Base-by-base conservation (phyloP, 805 yeast species). In the Candida palmyrensis region DNA sequence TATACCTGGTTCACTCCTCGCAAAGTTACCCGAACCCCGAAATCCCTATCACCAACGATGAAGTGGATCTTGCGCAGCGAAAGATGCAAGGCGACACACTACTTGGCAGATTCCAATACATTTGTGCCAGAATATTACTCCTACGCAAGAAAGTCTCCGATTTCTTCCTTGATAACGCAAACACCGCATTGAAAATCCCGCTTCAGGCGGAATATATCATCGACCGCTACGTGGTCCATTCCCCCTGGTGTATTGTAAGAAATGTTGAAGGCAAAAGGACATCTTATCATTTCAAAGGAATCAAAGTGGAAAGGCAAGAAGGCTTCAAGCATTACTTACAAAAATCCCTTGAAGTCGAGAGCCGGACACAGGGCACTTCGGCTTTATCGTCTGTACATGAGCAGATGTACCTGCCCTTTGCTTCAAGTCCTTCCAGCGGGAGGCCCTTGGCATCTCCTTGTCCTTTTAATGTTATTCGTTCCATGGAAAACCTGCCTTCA, bases 191-290 rank as follows among this genome's bases (percentile, higher is more conserved):
- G 15, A 19, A 18, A 25, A 25, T 32, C 12, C 34, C 34, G 12
- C 8, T 24, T 6, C 25, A 29, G 13, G 38, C 71, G 1, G 66
- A 55, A 29, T 68, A 66, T 39, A 48, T 59, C 25, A 57, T 58
- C 39, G 68, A 66, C 38, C 42, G 68, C 29, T 62, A 62, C 35
- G 30, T 63, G 5, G 38, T 56, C 6, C 65, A 67, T 40, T 51
- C 59, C 9, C 68, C 66, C 0, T 38, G 48, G 23, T 61, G 62
- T 36, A 30, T 51, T 4, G 11, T 51, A 13, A 37, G 44, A 17
- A 43, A 52, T 31, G 10, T 52, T 1, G 37, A 44, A 25, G 32
- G 35, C 9, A 39, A 42, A 12, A 33, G 38, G 18, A 13, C 36
- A 2, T 17, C 28, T 5, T 49, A 49, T 33, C 6, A 13, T 2